Base-by-base conservation (phyloP, 805 yeast genomes). In the Yamadazyma philogaea region DNA sequence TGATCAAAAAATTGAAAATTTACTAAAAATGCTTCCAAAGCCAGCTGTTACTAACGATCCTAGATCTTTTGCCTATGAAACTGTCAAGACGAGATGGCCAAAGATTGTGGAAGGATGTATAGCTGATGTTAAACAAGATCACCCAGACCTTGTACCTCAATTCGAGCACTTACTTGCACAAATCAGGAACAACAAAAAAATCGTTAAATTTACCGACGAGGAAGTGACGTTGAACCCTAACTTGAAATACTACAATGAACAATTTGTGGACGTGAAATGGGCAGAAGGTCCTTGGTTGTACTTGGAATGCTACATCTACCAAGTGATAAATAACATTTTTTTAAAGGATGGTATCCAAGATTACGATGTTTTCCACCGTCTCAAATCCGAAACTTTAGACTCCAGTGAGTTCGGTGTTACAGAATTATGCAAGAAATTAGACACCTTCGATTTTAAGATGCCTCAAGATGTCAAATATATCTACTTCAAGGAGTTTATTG, bases 71-170 rank as follows among this genome's bases (percentile, higher is more conserved):
- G 98, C 96, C 7, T 81, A 76, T 57, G 71, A 78, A 27, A 89
- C 98, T 0, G 84, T 87, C 7, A 74, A 78, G 48, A 70, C 72
- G 28, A 81, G 99, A 62, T 93, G 98, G 97, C 91, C 96, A 21
- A 79, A 79, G 42, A 87, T 93, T 50, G 57, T 90, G 36, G 71
- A 76, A 21, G 85, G 82, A 16, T 79, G 82, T 15, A 68, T 87
- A 34, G 28, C 40, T 1, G 50, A 46, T 28, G 36, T 42, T 12
- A 14, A 30, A 12, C 10, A n/a, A 8, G 36, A 35, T 10, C 33
- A 42, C 24, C 47, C 47, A n/a, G 12, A 37, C 6, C 26, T 45
- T 12, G n/a, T 39, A 2, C 44, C 52, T 3, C 60, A 70, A 32
- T 64, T 87, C 45, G 49, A 56, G 19, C 48, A 48, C 1, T 56